Evolutionary conservation across 345 rosid species (phyloP), one percentile per base, ranked within the genome.

Genomic region (Populus alba): DNA sequence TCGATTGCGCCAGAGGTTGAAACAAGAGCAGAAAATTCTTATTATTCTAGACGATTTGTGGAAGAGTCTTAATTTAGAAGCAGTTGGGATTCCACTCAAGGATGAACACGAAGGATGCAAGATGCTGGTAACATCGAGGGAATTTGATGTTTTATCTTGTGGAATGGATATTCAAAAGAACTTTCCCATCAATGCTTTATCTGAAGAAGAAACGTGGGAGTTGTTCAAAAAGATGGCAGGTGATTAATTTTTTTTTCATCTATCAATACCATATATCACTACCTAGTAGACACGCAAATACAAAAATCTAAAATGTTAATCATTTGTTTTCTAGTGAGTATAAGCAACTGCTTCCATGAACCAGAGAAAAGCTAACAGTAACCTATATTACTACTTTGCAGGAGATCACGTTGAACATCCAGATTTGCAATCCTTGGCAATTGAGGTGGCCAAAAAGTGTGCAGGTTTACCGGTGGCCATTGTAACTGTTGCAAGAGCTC

Each of bases 21-120:
- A 23, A 65, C 66, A 63, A 0, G 75, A 72, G 39, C 35, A 68
- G 59, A 83, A 66, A n/a, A 16, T 80, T 37, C 81, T 87, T 37
- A 68, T 87, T 17, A 79, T 87, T 51, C 57, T 87, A 11, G 88
- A 87, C 49, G 70, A 83, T 53, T 31, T 87, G 2, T 79, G 86
- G 86, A 49, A 71, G 7, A 49, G 29, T n/a, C 23, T 85, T 15
- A 61, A 85, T 8, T 23, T 82, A 39, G 68, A 77, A 18, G 69
- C 45, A 1, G 65, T 85, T 4, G 87, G 87, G 72, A 83, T 85
- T 33, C 71, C 73, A 0, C 73, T 29, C 1, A 72, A 70, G 0
- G 43, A 43, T 4, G 81, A 82, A 41, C 75, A 77, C 25, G 71
- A 61, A 35, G 79, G 47, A 41, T 78, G 83, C 79, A 88, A 83